Percentiles rank a stretch among this genome's conserved stretches.
phyloP scores from a whole-genome alignment of 345 rosid species.

The Brassica incana region DNA sequence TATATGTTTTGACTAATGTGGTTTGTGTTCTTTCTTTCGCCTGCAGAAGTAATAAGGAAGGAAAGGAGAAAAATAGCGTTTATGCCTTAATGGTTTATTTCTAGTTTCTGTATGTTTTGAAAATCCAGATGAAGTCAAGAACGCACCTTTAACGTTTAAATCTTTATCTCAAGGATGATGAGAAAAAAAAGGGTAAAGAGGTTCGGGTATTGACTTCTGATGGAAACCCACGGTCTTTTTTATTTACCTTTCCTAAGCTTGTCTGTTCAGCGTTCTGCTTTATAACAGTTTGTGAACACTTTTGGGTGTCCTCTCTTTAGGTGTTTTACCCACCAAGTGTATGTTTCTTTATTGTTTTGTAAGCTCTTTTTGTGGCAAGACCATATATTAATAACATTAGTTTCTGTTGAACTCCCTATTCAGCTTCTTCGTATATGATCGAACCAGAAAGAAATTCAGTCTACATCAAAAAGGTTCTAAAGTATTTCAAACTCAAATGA shows the following conservation, averaged over 20 bases:
- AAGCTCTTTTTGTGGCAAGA: slow-evolving; percentile 17
- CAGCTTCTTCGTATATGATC: not conserved
- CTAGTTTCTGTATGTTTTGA: slow-evolving; percentile 23
- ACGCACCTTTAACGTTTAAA: slow-evolving; percentile 67
- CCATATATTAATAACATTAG: slow-evolving; percentile 3
- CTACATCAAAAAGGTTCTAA: not conserved
- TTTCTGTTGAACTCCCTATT: not conserved
- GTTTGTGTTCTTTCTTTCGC: not conserved
- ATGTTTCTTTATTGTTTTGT: slow-evolving; percentile 13
- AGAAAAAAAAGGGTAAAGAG: slow-evolving; percentile 41
- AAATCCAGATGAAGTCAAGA: slow-evolving; percentile 73
- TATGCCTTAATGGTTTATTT: slow-evolving; percentile 1
- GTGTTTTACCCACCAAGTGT: slow-evolving; percentile 18
- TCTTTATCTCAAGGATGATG: slow-evolving; percentile 30
- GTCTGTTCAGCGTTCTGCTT: slow-evolving; percentile 5
- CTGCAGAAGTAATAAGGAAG: slow-evolving; percentile 16
- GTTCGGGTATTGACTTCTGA: slow-evolving; percentile 89
- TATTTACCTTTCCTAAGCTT: not conserved
- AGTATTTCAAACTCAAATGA: not conserved
- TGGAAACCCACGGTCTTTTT: slow-evolving; percentile 29
- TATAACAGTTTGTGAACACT: slow-evolving; percentile 27
- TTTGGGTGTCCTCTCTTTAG: not conserved
- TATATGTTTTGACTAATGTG: not conserved
- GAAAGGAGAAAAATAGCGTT: slow-evolving; percentile 6
- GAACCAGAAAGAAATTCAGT: not conserved